Conservation (phyloP, 768 basidiomycete species). For the Psilocybe cyanescens region DNA sequence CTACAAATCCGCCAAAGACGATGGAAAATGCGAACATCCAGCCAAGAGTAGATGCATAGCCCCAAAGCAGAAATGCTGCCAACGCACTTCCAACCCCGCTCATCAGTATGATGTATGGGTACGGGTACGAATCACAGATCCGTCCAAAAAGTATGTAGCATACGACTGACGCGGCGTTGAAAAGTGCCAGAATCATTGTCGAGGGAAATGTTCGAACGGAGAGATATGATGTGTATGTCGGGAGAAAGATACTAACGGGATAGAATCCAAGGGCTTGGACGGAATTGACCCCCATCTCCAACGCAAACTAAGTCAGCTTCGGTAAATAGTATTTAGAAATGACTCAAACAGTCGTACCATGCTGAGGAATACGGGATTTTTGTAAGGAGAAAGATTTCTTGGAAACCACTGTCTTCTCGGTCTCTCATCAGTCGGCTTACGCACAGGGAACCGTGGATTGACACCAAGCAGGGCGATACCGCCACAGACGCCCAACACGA, state of each 20-base stretch:
- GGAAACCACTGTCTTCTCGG: constrained; percentile 11
- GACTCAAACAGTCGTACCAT: neutral
- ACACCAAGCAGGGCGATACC: constrained; percentile 12
- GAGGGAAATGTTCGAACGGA: constrained; percentile 7
- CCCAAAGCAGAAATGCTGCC: constrained; percentile 12
- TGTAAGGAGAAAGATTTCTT: constrained; percentile 5
- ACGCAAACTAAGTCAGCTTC: neutral
- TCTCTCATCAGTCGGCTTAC: neutral
- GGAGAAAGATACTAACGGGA: constrained; percentile 12
- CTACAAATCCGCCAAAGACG: constrained; percentile 14
- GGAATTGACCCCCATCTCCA: constrained; percentile 5
- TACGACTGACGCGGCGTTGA: constrained; percentile 12
- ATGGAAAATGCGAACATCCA: constrained; percentile 13
- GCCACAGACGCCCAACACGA: constrained; percentile 12
- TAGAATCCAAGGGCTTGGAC: constrained; percentile 12
- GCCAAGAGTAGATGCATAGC: constrained; percentile 12
- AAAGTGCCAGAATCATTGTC: constrained; percentile 9
- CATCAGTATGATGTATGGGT: constrained; percentile 12
- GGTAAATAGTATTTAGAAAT: neutral
- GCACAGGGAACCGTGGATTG: constrained; percentile 9
- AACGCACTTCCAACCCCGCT: constrained; percentile 10
- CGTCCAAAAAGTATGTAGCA: constrained; percentile 13
- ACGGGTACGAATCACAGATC: constrained; percentile 13
- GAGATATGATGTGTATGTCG: constrained; percentile 13
- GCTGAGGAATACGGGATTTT: constrained; percentile 3